Percentiles rank a stretch among this genome's conserved stretches.
These are phyloP conservation scores for Globisporangium emineosum DNA, from an alignment of 352 stramenopile species.

Conservation along the genomic window DNA sequence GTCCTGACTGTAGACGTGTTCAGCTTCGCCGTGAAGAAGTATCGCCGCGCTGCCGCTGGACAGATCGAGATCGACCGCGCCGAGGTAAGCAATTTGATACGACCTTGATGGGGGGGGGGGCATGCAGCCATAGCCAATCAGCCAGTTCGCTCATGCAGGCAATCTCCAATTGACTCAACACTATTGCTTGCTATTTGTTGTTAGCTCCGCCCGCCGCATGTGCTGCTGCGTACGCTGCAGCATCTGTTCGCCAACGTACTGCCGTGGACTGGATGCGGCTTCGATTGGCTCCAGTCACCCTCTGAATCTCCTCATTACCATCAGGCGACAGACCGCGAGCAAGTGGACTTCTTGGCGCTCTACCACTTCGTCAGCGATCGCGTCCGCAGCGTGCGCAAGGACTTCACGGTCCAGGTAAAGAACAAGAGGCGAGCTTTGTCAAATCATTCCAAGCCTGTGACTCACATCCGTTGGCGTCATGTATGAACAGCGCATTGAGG, in stretches of 20 bases:
- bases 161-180: neutral
- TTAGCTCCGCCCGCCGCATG: slow-evolving; percentile 31
- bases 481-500: slow-evolving; percentile 30
- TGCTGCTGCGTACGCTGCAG: slow-evolving; percentile 39
- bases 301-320: no score
- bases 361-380: slow-evolving; percentile 76
- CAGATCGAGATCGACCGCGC: slow-evolving; percentile 21
- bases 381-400: slow-evolving; percentile 66
- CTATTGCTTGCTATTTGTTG: neutral
- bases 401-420: slow-evolving; percentile 73
- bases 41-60: slow-evolving; percentile 47
- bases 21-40: slow-evolving; percentile 41
- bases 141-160: no score
- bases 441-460: neutral
- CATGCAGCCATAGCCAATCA: no score
- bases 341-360: slow-evolving; percentile 40
- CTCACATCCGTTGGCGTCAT: neutral
- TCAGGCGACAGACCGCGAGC: slow-evolving; percentile 2
- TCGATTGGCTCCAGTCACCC: slow-evolving; percentile 14
- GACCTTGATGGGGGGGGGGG: neutral
- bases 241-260: slow-evolving; percentile 45
- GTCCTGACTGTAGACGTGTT: slow-evolving; percentile 13
- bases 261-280: slow-evolving; percentile 31
- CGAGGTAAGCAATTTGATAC: neutral
- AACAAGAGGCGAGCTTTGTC: no score